A percentile compares a stretch with the other conserved stretches of the same genome.
These are phyloP conservation scores for Aspergillus sclerotioniger DNA, from an alignment of 495 filamentous ascomycete genomes.

Conservation along the genomic window DNA sequence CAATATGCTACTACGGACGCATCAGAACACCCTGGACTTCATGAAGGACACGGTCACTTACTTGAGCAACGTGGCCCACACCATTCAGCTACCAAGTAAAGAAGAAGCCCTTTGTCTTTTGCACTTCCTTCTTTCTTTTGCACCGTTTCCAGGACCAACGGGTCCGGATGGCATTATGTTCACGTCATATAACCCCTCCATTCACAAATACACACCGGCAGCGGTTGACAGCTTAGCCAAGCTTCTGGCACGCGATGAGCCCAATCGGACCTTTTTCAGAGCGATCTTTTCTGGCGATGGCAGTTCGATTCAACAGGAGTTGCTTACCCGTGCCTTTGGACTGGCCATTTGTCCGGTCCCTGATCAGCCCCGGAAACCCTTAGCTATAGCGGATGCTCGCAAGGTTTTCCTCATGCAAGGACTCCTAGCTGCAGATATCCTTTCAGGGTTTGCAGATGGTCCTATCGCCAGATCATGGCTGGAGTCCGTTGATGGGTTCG, in stretches of 20 bases:
- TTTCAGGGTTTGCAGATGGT: slow-evolving; percentile 70
- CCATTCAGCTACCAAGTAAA: slow-evolving; percentile 76
- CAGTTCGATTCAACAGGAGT: slow-evolving; percentile 62
- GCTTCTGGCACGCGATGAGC: slow-evolving; percentile 87
- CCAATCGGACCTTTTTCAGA: slow-evolving; percentile 80
- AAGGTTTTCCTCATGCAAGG: slow-evolving; percentile 89
- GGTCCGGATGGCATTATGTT: slow-evolving; percentile 66
- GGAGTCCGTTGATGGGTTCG: slow-evolving; percentile 80
- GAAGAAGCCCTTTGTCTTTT: slow-evolving; percentile 86
- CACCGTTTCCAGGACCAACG: slow-evolving; percentile 63
- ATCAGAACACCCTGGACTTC: slow-evolving; percentile 84
- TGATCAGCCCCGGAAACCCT: slow-evolving; percentile 52
- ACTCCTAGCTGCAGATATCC: slow-evolving; percentile 84
- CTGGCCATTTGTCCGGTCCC: slow-evolving; percentile 84
- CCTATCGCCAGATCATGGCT: slow-evolving; percentile 79
- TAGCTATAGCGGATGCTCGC: slow-evolving; percentile 70
- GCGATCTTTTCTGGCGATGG: slow-evolving; percentile 75
- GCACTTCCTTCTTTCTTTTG: slow-evolving; percentile 87
- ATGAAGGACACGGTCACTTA: slow-evolving; percentile 94
- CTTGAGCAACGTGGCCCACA: slow-evolving; percentile 80
- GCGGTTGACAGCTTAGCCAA: slow-evolving; percentile 91
- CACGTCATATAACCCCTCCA: slow-evolving; percentile 69
- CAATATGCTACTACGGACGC: slow-evolving; percentile 76
- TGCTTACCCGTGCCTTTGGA: slow-evolving; percentile 85
- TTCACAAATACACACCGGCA: slow-evolving; percentile 85